Percentiles rank a stretch among this genome's conserved stretches.
Evolutionary conservation across 192 early-diverging fungal genomes (phyloP).

Genomic region (Podila verticillata): DNA sequence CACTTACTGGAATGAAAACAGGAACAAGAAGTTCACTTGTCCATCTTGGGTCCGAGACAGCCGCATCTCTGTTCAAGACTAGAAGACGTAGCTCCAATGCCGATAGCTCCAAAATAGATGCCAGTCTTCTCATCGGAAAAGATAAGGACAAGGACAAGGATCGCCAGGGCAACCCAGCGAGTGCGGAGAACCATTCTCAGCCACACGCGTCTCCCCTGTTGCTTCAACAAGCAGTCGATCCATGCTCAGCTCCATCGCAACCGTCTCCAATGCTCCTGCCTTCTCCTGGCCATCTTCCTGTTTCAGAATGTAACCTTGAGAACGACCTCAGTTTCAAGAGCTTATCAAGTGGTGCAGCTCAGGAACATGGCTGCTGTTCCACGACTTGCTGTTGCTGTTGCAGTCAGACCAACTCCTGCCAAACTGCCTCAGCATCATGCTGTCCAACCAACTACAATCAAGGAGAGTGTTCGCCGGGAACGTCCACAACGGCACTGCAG

Average conservation of each 20-base stretch:
- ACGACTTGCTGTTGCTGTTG: too few relatives aligned
- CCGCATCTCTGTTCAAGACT: conserved; percentile 22
- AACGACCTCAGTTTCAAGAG: neutral
- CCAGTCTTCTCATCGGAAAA: neutral
- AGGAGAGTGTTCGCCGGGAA: neutral
- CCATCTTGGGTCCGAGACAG: conserved; percentile 18
- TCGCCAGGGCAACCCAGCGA: neutral
- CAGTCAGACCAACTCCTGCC: too few relatives aligned
- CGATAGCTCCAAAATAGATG: conserved; percentile 5
- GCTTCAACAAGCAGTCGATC: neutral
- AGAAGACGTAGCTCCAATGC: conserved; percentile 21
- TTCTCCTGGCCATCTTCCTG: neutral
- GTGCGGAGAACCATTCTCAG: neutral
- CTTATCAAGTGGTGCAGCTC: too few relatives aligned
- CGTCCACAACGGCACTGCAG: too few relatives aligned
- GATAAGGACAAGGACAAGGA: conserved; percentile 1
- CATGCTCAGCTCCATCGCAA: neutral
- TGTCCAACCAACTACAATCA: too few relatives aligned
- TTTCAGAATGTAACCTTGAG: neutral
- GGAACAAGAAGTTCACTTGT: conserved; percentile 14
- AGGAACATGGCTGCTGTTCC: too few relatives aligned
- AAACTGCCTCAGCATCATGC: too few relatives aligned
- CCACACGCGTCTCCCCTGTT: neutral
- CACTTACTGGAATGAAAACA: neutral
- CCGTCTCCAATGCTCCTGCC: neutral